Evolutionary conservation across 257 asterid species (phyloP), one percentile per base, ranked within the genome.

Genomic region (Nicotiana undulata): DNA sequence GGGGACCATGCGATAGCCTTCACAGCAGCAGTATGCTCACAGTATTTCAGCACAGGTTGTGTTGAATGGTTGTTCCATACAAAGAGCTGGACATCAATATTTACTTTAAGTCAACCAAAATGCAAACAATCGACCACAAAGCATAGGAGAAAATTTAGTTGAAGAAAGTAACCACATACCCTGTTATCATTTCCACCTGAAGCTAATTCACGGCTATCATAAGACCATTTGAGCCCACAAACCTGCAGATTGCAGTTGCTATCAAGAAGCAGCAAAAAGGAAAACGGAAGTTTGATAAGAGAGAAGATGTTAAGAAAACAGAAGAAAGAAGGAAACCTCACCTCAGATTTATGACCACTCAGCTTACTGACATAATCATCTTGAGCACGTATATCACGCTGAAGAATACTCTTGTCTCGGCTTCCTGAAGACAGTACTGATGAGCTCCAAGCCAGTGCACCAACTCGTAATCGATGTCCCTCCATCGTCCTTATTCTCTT

Each of bases 1-100:
- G 99, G 99, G 8, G 98, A 95, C 99, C 99, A 95, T 29, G 99
- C 96, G 83, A 95, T 95, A 68, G 99, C 99, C 87, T 95, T 95
- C 13, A 95, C 99, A 80, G 99, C 99, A 59, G 99, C 99, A 76
- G 96, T 93, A 86, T 95, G 99, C 89, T 92, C 98, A 74, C 96
- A 89, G 81, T 90, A 94, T 86, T 92, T 95, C 52, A 93, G 83
- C 68, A 92, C 93, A 4, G 99, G 99, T 82, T 90, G 97, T 15
- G 91, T 90, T 37, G 98, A 95, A 64, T 93, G 93, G 82, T 89
- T 94, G 87, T 93, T 95, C 99, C 99, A 95, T 79, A 93, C 97
- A 22, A 95, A 88, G 75, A 95, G 97, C 99, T 95, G 85, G 83
- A 83, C 22, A 83, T 61, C 29, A 53, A 44, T 18, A 70, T 44